Evolutionary conservation across 2,329 filamentous ascomycete species (phyloP).

Genomic region (Neonectria ditissima): DNA sequence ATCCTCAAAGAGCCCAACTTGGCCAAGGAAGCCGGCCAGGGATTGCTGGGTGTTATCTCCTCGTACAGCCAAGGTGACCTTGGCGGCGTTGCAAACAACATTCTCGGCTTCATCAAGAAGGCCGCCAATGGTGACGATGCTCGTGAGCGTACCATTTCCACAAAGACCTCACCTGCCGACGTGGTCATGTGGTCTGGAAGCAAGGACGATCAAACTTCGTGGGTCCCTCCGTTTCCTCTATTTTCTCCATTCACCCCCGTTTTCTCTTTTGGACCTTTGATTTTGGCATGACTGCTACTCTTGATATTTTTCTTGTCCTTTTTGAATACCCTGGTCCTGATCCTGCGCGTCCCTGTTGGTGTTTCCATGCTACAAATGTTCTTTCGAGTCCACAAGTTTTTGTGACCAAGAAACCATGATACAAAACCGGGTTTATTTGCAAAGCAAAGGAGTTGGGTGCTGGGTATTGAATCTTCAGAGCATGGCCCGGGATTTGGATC

Average conservation of each 20-base stretch:
- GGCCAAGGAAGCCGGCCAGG: constrained; percentile 75
- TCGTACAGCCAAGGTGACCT: constrained; percentile 79
- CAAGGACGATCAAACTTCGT: constrained; percentile 96
- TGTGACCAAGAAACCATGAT: constrained; percentile 1
- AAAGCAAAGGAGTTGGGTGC: constrained; percentile 15
- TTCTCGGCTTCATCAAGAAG: constrained; percentile 90
- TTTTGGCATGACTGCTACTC: constrained; percentile 29
- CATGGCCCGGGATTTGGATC: constrained; percentile 1
- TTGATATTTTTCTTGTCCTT: constrained; percentile 13
- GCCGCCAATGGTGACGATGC: constrained; percentile 84
- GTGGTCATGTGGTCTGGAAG: constrained; percentile 98
- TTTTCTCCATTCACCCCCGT: constrained; percentile 40
- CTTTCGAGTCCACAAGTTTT: neutral
- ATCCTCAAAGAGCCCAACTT: constrained; percentile 77
- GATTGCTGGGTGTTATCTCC: constrained; percentile 69
- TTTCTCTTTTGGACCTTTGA: constrained; percentile 30
- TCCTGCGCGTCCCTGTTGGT: neutral
- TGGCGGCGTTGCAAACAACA: constrained; percentile 81
- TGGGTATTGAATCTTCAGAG: neutral
- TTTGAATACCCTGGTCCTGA: neutral
- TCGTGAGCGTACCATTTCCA: constrained; percentile 82
- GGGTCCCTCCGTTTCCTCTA: constrained; percentile 57
- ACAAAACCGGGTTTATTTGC: neutral
- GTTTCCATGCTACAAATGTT: neutral
- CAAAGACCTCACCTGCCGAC: constrained; percentile 94